A percentile compares a stretch with the other conserved stretches of the same genome.
phyloP scores from a whole-genome alignment of 148 eudicot species.

The Rhododendron ovatum region DNA sequence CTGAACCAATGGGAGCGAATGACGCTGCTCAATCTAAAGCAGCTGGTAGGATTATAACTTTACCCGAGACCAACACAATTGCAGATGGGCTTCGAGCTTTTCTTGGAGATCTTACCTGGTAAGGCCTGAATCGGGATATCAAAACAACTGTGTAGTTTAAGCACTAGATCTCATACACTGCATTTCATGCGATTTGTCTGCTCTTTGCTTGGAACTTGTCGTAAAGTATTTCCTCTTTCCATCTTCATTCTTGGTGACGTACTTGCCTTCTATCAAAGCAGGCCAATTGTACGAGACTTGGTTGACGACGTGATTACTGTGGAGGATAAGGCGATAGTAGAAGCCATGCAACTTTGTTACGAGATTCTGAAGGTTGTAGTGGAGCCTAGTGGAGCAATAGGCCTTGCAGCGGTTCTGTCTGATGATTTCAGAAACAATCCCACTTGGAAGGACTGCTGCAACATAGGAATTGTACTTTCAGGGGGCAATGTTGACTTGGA shows the following conservation, averaged over 20 bases:
- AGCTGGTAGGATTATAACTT: slow-evolving; percentile 54
- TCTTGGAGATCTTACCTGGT: slow-evolving; percentile 94
- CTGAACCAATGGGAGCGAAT: slow-evolving; percentile 92
- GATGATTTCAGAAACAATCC: slow-evolving; percentile 59
- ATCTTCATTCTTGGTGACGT: too few species aligned
- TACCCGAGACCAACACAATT: slow-evolving; percentile 67
- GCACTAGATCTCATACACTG: neutral
- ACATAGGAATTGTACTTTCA: slow-evolving; percentile 72
- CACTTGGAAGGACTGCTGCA: slow-evolving; percentile 49
- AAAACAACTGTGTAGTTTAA: neutral
- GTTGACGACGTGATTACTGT: slow-evolving; percentile 78
- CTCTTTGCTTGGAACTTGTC: neutral
- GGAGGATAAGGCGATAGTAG: slow-evolving; percentile 73
- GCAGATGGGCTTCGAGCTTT: slow-evolving; percentile 96
- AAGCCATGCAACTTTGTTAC: slow-evolving; percentile 81
- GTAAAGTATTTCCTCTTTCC: neutral
- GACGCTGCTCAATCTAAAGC: slow-evolving; percentile 88
- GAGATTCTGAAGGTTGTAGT: slow-evolving; percentile 87
- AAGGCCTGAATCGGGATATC: slow-evolving; percentile 10
- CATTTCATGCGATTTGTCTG: neutral
- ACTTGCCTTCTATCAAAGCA: too few species aligned
- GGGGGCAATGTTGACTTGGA: slow-evolving; percentile 92
- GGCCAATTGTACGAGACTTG: slow-evolving; percentile 90
- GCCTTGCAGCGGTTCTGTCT: slow-evolving; percentile 83
- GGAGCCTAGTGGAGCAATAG: slow-evolving; percentile 95